Conservation (phyloP, 306 rosid genomes). For the Malus fusca region DNA sequence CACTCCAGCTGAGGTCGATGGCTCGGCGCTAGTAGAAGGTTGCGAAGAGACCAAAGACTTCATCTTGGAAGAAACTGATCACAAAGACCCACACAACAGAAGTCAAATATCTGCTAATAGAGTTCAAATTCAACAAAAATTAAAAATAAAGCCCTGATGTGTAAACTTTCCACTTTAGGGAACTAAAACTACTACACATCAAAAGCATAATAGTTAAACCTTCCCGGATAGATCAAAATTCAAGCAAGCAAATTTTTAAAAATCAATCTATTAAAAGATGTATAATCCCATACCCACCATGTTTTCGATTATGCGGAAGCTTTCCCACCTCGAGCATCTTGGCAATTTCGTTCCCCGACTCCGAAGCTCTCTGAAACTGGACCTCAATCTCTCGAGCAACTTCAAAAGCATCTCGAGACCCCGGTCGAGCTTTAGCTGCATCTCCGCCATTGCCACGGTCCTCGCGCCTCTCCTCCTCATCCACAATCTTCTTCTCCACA, state of each 20-base stretch:
- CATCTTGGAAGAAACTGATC: conserved; percentile 72
- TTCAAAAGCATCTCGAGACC: conserved; percentile 51
- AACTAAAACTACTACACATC: neutral
- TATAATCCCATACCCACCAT: conserved; percentile 24
- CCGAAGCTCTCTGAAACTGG: conserved; percentile 75
- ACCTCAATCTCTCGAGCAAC: conserved; percentile 67
- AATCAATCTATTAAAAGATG: neutral
- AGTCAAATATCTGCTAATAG: conserved; percentile 5
- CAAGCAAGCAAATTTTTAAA: neutral
- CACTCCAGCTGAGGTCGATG: conserved; percentile 32
- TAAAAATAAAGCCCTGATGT: neutral
- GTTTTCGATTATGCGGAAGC: conserved; percentile 57
- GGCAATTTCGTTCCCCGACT: conserved; percentile 61
- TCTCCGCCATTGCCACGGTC: conserved; percentile 38
- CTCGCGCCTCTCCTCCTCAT: conserved; percentile 45
- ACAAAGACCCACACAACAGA: conserved; percentile 14
- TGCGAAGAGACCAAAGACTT: conserved; percentile 50
- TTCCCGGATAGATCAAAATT: neutral
- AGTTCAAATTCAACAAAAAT: conserved; percentile 8
- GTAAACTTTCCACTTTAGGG: neutral
- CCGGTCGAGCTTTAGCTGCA: conserved; percentile 40
- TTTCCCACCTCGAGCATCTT: conserved; percentile 77
- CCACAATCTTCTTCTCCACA: conserved; percentile 70
- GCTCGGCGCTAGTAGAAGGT: conserved; percentile 49
- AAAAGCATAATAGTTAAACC: neutral